Percentiles rank a stretch among this genome's conserved stretches.
Evolutionary conservation across 352 stramenopile genomes (phyloP).

Genomic region (Globisporangium takayamanum): DNA sequence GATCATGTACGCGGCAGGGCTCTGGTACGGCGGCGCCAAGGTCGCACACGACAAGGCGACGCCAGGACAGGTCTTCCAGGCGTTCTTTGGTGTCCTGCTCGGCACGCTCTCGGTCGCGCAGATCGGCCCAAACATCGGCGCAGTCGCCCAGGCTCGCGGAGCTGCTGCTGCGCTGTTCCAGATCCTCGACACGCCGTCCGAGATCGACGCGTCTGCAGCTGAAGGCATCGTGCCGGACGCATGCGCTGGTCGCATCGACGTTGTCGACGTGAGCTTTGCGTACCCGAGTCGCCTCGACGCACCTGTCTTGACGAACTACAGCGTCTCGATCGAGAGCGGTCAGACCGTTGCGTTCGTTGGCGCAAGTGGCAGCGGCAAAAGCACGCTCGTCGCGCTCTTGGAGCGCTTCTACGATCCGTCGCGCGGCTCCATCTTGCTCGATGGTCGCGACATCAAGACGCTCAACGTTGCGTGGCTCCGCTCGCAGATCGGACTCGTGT

Average conservation of each 20-base stretch:
- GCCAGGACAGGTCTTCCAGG: constrained; percentile 32
- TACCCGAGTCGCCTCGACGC: constrained; percentile 1
- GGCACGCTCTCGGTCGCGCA: constrained; percentile 32
- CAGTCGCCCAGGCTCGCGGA: constrained; percentile 30
- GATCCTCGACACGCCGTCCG: constrained; percentile 41
- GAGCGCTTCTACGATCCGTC: constrained; percentile 10
- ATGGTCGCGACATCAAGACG: constrained; percentile 65
- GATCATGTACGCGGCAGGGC: constrained; percentile 35
- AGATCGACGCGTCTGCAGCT: constrained; percentile 33
- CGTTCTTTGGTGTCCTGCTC: constrained; percentile 37
- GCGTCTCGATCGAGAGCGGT: not conserved
- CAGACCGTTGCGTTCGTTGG: constrained; percentile 5
- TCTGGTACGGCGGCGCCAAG: constrained; percentile 50
- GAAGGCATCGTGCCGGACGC: constrained; percentile 18
- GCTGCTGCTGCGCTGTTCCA: constrained; percentile 34
- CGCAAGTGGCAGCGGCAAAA: constrained; percentile 5
- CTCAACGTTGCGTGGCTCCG: constrained; percentile 31
- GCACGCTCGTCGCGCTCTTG: constrained; percentile 5
- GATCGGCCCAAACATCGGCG: constrained; percentile 37
- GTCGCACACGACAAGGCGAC: constrained; percentile 25
- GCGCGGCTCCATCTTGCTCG: constrained; percentile 28
- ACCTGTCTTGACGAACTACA: not conserved
- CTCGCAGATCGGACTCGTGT: constrained; percentile 57
- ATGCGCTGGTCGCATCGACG: constrained; percentile 35
- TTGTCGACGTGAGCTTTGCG: constrained; percentile 24